Evolutionary conservation across 495 filamentous ascomycete species (phyloP).

Genomic region (Trichocladium uniseriatum): DNA sequence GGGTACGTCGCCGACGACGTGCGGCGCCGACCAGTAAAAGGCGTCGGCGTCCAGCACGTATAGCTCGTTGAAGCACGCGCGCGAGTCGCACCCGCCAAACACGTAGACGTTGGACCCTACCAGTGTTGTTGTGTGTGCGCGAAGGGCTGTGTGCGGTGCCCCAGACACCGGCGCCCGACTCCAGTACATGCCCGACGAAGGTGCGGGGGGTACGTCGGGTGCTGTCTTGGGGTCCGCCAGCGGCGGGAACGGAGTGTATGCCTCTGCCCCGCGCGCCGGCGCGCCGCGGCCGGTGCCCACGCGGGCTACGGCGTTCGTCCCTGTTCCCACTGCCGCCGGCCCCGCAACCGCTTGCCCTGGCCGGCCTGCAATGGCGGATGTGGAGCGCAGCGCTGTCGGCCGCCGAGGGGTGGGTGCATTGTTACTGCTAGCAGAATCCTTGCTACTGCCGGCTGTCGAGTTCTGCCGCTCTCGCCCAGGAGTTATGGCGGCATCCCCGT

Average conservation of each 20-base stretch:
- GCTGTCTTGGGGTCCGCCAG: constrained; percentile 47
- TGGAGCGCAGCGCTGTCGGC: constrained; percentile 37
- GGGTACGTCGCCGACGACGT: constrained; percentile 51
- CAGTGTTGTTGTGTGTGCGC: constrained; percentile 54
- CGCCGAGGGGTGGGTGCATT: constrained; percentile 14
- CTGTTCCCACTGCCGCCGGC: constrained; percentile 4
- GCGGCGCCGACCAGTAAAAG: constrained; percentile 52
- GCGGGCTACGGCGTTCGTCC: constrained; percentile 8
- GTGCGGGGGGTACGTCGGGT: constrained; percentile 48
- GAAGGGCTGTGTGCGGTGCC: constrained; percentile 44
- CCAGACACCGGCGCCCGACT: constrained; percentile 50
- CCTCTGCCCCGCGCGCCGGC: constrained; percentile 25
- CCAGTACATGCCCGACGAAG: constrained; percentile 65
- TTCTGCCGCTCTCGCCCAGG: constrained; percentile 30
- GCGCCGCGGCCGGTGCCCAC: constrained; percentile 22
- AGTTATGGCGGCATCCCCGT: constrained; percentile 6
- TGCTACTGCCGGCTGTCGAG: constrained; percentile 33
- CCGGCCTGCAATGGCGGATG: constrained; percentile 43
- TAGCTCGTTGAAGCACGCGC: constrained; percentile 55
- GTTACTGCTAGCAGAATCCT: constrained; percentile 16
- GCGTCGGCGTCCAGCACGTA: constrained; percentile 58
- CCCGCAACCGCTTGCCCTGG: constrained; percentile 1
- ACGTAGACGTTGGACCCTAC: constrained; percentile 54
- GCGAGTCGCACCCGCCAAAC: constrained; percentile 57
- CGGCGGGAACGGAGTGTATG: constrained; percentile 42